Base-by-base conservation (phyloP, 2,329 filamentous ascomycete species). In the Trichoderma endophyticum region DNA sequence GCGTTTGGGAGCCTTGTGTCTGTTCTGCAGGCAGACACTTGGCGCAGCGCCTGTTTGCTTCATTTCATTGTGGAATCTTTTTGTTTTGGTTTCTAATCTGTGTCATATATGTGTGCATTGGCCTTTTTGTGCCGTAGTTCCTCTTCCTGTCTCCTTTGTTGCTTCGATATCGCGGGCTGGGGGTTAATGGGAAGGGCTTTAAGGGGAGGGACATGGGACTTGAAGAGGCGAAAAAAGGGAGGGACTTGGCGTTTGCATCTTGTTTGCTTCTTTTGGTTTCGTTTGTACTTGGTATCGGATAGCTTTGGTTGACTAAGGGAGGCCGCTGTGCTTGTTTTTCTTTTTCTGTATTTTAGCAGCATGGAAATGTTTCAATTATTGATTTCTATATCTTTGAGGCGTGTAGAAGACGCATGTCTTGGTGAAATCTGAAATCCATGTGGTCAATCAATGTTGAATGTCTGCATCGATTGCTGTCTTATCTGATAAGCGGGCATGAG, bases 51-150 rank as follows among this genome's bases (percentile, higher is more conserved):
- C 43, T 65, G 51, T 54, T 54, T 64, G 43, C 54, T 65, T 71
- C 60, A 48, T 43, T 54, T 65, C 15, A 43, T 21, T 56, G 8
- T 71, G 26, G 8, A 43, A 64, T 54, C n/a, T 62, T 36, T 34
- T 59, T 43, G 56, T 8, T n/a, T 48, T 60, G 36, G 32, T 12
- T 62, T 70, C 24, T 30, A 36, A 62, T 54, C 56, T 70, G 57
- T 62, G 67, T 70, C n/a, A 62, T 70, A 70, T 70, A 51, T 70
- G n/a, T 61, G 56, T 36, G 56, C 57, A 69, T 69, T 26, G 26
- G 15, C 34, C 39, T 43, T 12, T 48, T 63, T 26, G 36, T 11
- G 36, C 21, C 28, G 30, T 62, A 57, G 21, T 56, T 30, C 32
- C 48, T 26, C 57, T 43, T n/a, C 6, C 34, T 36, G 34, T 54